A percentile compares a stretch with the other conserved stretches of the same genome.
phyloP scores from a whole-genome alignment of 2,329 filamentous ascomycete genomes.

The Fusarium sp. region DNA sequence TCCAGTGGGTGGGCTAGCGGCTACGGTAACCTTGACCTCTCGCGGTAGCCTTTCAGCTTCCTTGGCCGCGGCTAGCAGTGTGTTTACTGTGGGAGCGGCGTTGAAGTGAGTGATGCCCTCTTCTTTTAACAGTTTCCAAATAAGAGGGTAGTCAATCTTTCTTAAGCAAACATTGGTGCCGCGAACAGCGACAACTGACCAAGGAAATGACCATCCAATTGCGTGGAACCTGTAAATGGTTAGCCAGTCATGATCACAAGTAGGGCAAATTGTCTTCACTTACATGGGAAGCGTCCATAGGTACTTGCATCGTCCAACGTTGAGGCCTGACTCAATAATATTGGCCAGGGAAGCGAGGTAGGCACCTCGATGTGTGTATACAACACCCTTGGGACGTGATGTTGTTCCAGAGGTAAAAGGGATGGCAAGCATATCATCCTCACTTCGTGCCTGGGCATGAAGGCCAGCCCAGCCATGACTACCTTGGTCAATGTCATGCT shows the following conservation, averaged over 20 bases:
- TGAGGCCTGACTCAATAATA: constrained; percentile 87
- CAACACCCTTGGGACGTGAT: constrained; percentile 88
- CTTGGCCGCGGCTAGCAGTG: constrained; percentile 81
- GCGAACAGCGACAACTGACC: constrained; percentile 90
- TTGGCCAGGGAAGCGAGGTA: constrained; percentile 89
- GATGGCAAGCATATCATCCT: constrained; percentile 85
- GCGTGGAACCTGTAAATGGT: constrained; percentile 65
- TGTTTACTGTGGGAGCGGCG: constrained; percentile 96
- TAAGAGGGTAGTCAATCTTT: constrained; percentile 93
- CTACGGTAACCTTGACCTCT: constrained; percentile 87
- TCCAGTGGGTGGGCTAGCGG: constrained; percentile 87
- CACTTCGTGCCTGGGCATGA: constrained; percentile 73
- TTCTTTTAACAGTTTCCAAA: constrained; percentile 88
- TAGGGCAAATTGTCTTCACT: constrained; percentile 48
- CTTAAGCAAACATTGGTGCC: constrained; percentile 95
- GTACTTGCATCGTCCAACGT: constrained; percentile 79
- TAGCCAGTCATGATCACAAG: neutral
- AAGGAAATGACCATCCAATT: constrained; percentile 86
- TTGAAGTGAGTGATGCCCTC: constrained; percentile 95
- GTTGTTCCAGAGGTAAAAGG: constrained; percentile 97
- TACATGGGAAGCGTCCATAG: constrained; percentile 95
- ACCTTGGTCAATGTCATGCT: constrained; percentile 73
- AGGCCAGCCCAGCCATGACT: constrained; percentile 80
- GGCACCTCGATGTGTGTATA: constrained; percentile 87
- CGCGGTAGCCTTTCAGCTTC: constrained; percentile 76